Conservation (phyloP, 2,329 filamentous ascomycete species). For the Pyricularia pennisetigena region DNA sequence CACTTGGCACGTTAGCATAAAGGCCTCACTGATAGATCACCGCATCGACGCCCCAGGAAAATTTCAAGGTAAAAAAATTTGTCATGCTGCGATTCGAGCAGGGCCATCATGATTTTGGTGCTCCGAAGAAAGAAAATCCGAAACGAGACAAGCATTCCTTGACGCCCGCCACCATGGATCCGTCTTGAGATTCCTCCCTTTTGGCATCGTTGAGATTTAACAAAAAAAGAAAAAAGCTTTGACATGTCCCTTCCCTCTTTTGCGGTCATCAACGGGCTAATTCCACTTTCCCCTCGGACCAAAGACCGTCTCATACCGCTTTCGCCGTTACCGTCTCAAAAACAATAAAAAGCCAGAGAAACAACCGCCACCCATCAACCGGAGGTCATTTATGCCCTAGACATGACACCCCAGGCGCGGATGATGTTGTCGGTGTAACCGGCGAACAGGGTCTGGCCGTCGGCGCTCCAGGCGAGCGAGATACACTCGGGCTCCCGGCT, state of each 20-base stretch:
- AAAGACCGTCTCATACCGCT: constrained; percentile 1
- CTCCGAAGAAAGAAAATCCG: constrained; percentile 17
- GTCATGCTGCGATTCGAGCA: constrained; percentile 3
- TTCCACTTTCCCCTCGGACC: not conserved
- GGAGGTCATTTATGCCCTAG: constrained; percentile 59
- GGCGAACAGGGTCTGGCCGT: constrained; percentile 98
- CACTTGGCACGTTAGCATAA: not conserved
- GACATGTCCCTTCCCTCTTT: constrained; percentile 1
- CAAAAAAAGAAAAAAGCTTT: constrained; percentile 6
- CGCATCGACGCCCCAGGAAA: not conserved
- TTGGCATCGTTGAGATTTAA: constrained; percentile 5
- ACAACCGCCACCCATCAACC: not conserved
- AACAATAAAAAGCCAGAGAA: not conserved
- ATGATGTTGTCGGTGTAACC: constrained; percentile 99
- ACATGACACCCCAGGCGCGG: constrained; percentile 96
- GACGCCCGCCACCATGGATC: constrained; percentile 23
- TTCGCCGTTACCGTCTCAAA: not conserved
- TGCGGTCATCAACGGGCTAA: not conserved
- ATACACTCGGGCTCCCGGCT: constrained; percentile 97
- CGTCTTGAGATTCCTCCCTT: constrained; percentile 7
- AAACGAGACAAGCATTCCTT: constrained; percentile 24
- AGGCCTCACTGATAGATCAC: not conserved
- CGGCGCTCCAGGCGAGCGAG: constrained; percentile 92
- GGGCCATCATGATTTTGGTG: constrained; percentile 4
- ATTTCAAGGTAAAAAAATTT: not conserved